Conservation (phyloP, 1,284 basidiomycete genomes). For the Limonomyces culmigenus region DNA sequence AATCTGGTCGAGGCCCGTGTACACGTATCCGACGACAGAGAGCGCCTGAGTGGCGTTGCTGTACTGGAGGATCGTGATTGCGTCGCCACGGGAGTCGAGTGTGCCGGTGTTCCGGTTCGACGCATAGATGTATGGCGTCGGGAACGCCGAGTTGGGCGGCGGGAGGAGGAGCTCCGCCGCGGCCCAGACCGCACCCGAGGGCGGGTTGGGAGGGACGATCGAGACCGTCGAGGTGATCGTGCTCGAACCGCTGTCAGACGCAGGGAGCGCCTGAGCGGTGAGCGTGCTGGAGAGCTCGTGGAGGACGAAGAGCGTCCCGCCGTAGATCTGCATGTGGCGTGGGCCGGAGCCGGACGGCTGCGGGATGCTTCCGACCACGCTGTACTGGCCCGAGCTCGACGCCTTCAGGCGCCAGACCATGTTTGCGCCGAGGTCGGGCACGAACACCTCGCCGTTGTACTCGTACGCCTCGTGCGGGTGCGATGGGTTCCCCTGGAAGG, state of each 20-base stretch:
- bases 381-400: slow-evolving; percentile 22
- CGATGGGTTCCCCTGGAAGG: slow-evolving; percentile 33
- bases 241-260: slow-evolving; percentile 23
- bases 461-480: slow-evolving; percentile 50
- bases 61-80: slow-evolving; percentile 16
- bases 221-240: slow-evolving; percentile 32
- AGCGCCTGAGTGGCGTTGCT: slow-evolving; percentile 6
- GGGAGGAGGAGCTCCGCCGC: slow-evolving; percentile 29
- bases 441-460: slow-evolving; percentile 32
- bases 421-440: slow-evolving; percentile 51
- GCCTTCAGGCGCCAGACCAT: slow-evolving; percentile 43
- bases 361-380: slow-evolving; percentile 41
- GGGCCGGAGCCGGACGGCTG: slow-evolving; percentile 52
- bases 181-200: slow-evolving; percentile 28
- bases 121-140: slow-evolving; percentile 18
- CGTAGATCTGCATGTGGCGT: slow-evolving; percentile 42
- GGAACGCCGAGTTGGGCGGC: slow-evolving; percentile 13
- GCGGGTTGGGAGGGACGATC: slow-evolving; percentile 33
- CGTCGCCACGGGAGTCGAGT: slow-evolving; percentile 18
- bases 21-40: slow-evolving; percentile 31
- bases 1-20: slow-evolving; percentile 45
- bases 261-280: slow-evolving; percentile 41
- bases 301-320: slow-evolving; percentile 37
- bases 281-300: slow-evolving; percentile 51
- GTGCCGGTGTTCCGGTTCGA: slow-evolving; percentile 23